phyloP scores from a whole-genome alignment of 2,329 filamentous ascomycete species.

The Chalaropsis thielavioides region DNA sequence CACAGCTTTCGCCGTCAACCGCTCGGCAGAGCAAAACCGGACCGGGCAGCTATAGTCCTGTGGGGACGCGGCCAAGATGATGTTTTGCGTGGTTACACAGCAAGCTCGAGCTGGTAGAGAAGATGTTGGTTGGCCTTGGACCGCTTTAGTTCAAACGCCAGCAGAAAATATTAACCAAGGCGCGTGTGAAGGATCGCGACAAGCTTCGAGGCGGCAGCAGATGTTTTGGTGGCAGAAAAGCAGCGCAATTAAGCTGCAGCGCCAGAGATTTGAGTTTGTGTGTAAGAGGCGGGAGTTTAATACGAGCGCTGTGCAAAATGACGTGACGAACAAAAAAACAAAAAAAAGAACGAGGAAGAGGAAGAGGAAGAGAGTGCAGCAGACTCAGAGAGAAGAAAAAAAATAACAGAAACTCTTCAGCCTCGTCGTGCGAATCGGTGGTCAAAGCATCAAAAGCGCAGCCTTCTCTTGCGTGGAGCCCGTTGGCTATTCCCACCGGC shows the following conservation, averaged over 20 bases:
- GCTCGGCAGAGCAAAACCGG: neutral
- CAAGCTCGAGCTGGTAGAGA: neutral
- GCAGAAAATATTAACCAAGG: neutral
- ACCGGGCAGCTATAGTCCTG: neutral
- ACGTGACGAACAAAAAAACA: neutral
- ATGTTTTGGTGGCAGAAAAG: no score
- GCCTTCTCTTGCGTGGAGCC: neutral
- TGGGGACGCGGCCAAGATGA: neutral
- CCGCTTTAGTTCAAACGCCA: neutral
- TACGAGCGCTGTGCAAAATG: neutral
- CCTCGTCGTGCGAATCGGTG: slow-evolving; percentile 11
- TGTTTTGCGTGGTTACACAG: neutral
- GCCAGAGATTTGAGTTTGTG: no score
- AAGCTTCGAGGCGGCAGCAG: neutral
- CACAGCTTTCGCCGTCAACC: neutral
- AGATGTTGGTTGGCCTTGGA: neutral
- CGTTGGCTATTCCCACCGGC: no score
- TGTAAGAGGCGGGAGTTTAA: no score
- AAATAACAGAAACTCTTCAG: slow-evolving; percentile 8
- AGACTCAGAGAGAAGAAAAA: neutral
- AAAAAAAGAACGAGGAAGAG: neutral
- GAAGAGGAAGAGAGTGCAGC: neutral
- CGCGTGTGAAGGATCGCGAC: neutral
- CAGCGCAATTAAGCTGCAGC: no score
- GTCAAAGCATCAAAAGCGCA: neutral